Evolutionary conservation across 805 yeast species (phyloP).

Genomic region (Metschnikowia similis): DNA sequence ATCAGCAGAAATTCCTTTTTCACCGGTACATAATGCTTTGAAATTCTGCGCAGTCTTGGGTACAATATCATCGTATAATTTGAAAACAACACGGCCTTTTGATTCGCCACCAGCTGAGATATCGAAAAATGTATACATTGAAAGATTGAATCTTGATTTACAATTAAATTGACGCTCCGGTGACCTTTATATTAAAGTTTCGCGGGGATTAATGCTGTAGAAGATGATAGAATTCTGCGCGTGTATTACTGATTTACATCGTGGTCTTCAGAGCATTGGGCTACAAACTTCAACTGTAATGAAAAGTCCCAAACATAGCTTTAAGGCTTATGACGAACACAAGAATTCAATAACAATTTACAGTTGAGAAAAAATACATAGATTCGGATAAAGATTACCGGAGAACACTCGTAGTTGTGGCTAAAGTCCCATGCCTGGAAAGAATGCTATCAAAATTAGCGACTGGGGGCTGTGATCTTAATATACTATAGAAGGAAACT

Average conservation of each 20-base stretch:
- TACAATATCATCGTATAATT: slow-evolving; percentile 65
- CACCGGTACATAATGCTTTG: slow-evolving; percentile 85
- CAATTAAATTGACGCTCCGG: background rate
- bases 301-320: background rate
- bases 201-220: slow-evolving; percentile 2
- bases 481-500: no score
- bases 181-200: background rate
- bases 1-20: slow-evolving; percentile 55
- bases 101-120: slow-evolving; percentile 65
- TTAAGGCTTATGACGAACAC: background rate
- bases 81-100: slow-evolving; percentile 75
- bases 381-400: background rate
- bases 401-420: background rate
- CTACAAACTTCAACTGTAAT: background rate
- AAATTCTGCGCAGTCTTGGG: slow-evolving; percentile 91
- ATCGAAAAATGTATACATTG: slow-evolving; percentile 63
- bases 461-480: background rate
- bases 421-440: background rate
- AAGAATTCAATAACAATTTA: background rate
- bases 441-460: background rate
- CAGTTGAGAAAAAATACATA: background rate
- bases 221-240: slow-evolving; percentile 5
- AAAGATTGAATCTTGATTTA: background rate
- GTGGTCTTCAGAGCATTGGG: background rate
- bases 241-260: background rate